Evolutionary conservation across 192 early-diverging fungal species (phyloP).

Genomic region (Tieghemiomyces parasiticus): DNA sequence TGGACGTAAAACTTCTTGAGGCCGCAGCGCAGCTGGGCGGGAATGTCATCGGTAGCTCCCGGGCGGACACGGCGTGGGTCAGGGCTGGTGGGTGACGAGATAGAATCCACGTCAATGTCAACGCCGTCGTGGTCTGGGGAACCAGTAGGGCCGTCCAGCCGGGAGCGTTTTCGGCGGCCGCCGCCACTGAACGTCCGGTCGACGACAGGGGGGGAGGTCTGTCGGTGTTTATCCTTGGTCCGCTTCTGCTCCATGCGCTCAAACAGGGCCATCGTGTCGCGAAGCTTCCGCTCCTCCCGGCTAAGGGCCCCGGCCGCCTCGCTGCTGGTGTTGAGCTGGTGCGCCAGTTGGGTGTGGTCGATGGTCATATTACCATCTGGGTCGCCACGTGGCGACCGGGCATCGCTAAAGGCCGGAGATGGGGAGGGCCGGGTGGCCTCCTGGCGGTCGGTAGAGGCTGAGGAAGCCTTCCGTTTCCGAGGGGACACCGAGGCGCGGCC

Average conservation of each 20-base stretch:
- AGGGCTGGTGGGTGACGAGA: not conserved
- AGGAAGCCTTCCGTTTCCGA: not conserved
- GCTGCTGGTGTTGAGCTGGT: not conserved
- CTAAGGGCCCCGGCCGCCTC: not conserved
- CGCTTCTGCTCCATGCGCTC: slow-evolving; percentile 5
- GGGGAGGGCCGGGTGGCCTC: too few relatives aligned
- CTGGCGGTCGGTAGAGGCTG: too few relatives aligned
- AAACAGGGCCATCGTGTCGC: slow-evolving; percentile 11
- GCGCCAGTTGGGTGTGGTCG: not conserved
- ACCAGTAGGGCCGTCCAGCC: too few relatives aligned
- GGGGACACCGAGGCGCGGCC: not conserved
- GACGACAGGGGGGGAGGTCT: too few relatives aligned
- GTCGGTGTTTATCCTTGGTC: not conserved
- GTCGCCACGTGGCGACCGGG: not conserved
- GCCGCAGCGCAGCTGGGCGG: not conserved
- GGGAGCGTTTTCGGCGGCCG: too few relatives aligned
- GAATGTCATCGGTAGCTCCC: not conserved
- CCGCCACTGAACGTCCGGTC: too few relatives aligned
- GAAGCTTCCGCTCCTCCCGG: slow-evolving; percentile 10
- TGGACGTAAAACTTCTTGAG: not conserved
- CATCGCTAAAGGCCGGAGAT: too few relatives aligned
- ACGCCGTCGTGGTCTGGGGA: too few relatives aligned
- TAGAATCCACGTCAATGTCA: not conserved
- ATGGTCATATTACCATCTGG: not conserved
- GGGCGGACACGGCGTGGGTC: not conserved